Evolutionary conservation across 2,329 filamentous ascomycete species (phyloP).

Genomic region (Trichothecium roseum): DNA sequence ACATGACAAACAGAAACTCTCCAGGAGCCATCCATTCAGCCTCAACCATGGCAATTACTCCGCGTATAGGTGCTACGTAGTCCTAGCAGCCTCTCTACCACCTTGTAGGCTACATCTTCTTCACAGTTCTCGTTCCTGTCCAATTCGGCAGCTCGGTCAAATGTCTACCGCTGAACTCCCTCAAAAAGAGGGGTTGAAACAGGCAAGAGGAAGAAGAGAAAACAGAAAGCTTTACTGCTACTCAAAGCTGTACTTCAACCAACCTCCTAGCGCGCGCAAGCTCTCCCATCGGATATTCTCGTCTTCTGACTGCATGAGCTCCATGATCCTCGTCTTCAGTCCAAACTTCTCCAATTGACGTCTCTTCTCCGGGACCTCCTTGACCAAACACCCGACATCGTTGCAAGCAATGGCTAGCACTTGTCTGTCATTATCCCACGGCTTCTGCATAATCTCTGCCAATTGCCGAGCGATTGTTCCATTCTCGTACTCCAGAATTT

Average conservation of each 20-base stretch:
- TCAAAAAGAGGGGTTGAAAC: no score
- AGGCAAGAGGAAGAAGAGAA: no score
- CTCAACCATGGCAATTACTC: no score
- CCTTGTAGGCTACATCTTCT: no score
- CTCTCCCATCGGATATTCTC: conserved; percentile 91
- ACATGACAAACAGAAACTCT: no score
- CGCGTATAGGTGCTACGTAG: no score
- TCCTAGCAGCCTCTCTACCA: no score
- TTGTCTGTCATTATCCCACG: conserved; percentile 72
- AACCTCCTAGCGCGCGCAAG: conserved; percentile 64
- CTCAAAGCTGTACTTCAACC: conserved; percentile 56
- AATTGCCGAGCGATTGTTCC: conserved; percentile 70
- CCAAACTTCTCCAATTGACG: conserved; percentile 72
- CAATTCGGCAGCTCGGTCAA: no score
- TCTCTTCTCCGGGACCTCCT: conserved; percentile 79
- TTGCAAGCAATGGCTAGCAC: conserved; percentile 90
- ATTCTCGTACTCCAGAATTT: conserved; percentile 75
- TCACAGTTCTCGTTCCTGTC: no score
- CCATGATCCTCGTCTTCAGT: conserved; percentile 81
- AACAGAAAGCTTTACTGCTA: conserved; percentile 12
- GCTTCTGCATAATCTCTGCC: conserved; percentile 68
- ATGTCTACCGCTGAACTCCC: neutral
- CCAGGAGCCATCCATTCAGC: no score
- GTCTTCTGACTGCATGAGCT: conserved; percentile 81
- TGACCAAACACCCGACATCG: conserved; percentile 80